Percentiles rank a stretch among this genome's conserved stretches.
phyloP scores from a whole-genome alignment of 371 early-diverging fungal species.

The Actinomucor elegans region DNA sequence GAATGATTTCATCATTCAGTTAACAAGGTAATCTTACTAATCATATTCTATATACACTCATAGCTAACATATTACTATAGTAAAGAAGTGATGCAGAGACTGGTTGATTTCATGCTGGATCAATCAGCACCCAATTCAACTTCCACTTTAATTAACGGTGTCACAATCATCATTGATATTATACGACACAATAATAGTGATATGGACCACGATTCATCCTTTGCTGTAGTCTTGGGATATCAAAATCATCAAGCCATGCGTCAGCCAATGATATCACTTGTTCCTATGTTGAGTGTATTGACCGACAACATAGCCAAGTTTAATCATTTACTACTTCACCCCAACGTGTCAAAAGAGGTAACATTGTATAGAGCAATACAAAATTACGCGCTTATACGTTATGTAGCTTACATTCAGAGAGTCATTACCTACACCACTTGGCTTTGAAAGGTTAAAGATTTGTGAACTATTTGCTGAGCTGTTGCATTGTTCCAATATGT shows the following conservation, averaged over 20 bases:
- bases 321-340: slow-evolving; percentile 57
- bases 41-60: too few relatives aligned
- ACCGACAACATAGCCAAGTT: slow-evolving; percentile 70
- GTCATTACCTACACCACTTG: slow-evolving; percentile 75
- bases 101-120: slow-evolving; percentile 89
- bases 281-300: slow-evolving; percentile 80
- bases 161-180: slow-evolving; percentile 93
- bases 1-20: slow-evolving; percentile 67
- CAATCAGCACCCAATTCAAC: slow-evolving; percentile 71
- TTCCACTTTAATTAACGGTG: slow-evolving; percentile 86
- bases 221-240: slow-evolving; percentile 15
- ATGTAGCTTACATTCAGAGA: not conserved
- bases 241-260: slow-evolving; percentile 11
- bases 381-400: too few relatives aligned
- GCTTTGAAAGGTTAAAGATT: slow-evolving; percentile 87
- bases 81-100: slow-evolving; percentile 61
- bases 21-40: slow-evolving; percentile 80
- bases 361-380: not conserved
- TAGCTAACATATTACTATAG: too few relatives aligned
- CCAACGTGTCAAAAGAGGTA: slow-evolving; percentile 35
- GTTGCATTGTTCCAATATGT: slow-evolving; percentile 83
- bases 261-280: slow-evolving; percentile 46
- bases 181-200: slow-evolving; percentile 86
- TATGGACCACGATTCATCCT: slow-evolving; percentile 32
- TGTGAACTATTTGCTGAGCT: slow-evolving; percentile 96